Percentiles rank a stretch among this genome's conserved stretches.
These are phyloP conservation scores for Anacardium occidentale DNA, from an alignment of 345 rosid species.

Conservation along the genomic window DNA sequence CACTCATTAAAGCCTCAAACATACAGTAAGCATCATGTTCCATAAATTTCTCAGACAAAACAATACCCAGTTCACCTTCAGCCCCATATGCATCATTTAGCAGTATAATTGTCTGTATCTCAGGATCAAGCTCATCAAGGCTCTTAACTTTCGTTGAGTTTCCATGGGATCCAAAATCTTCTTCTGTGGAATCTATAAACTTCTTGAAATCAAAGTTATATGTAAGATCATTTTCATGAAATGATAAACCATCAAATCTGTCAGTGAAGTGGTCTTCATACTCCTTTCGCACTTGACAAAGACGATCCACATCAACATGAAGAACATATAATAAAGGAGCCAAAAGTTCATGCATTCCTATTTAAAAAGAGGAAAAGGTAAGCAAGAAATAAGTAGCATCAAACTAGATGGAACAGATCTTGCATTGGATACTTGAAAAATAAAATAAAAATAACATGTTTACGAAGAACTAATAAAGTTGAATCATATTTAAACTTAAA, in stretches of 20 bases:
- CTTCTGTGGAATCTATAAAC: slow-evolving; percentile 59
- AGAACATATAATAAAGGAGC: slow-evolving; percentile 92
- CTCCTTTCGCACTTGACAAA: slow-evolving; percentile 72
- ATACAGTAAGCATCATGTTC: slow-evolving; percentile 97
- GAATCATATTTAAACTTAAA: neutral
- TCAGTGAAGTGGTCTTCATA: slow-evolving; percentile 87
- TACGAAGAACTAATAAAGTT: neutral
- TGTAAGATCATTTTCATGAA: slow-evolving; percentile 65
- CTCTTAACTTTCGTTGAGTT: slow-evolving; percentile 48
- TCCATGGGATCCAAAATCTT: slow-evolving; percentile 51
- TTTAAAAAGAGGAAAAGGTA: slow-evolving; percentile 9
- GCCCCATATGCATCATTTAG: slow-evolving; percentile 94
- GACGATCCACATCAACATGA: slow-evolving; percentile 77
- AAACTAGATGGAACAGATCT: neutral
- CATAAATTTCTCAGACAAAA: slow-evolving; percentile 93
- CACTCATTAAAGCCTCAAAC: slow-evolving; percentile 95
- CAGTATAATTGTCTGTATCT: slow-evolving; percentile 60
- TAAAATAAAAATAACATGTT: neutral
- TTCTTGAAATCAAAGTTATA: slow-evolving; percentile 84
- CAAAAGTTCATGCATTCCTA: slow-evolving; percentile 98
- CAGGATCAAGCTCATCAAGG: slow-evolving; percentile 81
- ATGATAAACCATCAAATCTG: slow-evolving; percentile 77
- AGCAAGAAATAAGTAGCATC: slow-evolving; percentile 2
- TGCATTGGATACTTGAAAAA: neutral
- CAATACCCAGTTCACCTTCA: slow-evolving; percentile 95